phyloP scores from a whole-genome alignment of 192 early-diverging fungal species.

The Backusella parvicylindrica region DNA sequence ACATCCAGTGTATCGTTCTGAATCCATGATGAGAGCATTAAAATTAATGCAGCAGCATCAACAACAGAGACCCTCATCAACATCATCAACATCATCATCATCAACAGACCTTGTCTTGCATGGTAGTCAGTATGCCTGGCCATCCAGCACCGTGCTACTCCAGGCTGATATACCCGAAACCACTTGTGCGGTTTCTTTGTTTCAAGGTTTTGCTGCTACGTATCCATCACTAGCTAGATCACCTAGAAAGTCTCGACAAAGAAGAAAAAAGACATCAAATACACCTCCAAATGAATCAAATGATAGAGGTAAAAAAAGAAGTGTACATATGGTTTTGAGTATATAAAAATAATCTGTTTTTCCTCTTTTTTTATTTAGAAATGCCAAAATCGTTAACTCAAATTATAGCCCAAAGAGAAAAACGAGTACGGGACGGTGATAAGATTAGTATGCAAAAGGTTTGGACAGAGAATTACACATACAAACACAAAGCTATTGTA shows the following conservation, averaged over 20 bases:
- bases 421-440: conserved; percentile 46
- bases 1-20: conserved; percentile 47
- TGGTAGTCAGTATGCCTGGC: conserved; percentile 15
- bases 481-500: too few relatives aligned
- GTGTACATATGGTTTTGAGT: too few relatives aligned
- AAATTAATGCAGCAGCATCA: conserved; percentile 47
- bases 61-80: neutral
- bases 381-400: conserved; percentile 33
- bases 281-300: neutral
- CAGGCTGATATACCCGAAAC: conserved; percentile 52
- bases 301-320: neutral
- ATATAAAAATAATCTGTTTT: too few relatives aligned
- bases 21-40: conserved; percentile 49
- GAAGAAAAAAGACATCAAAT: conserved; percentile 12
- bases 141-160: conserved; percentile 36
- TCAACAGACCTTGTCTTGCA: conserved; percentile 12
- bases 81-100: neutral
- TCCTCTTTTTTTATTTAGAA: neutral
- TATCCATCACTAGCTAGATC: conserved; percentile 39
- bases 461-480: neutral
- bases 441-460: conserved; percentile 51
- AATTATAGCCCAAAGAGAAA: conserved; percentile 47
- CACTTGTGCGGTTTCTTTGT: conserved; percentile 46
- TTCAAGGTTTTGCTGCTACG: conserved; percentile 52
- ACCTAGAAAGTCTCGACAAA: conserved; percentile 6